Evolutionary conservation across 345 rosid species (phyloP), one percentile per base, ranked within the genome.

Genomic region (Pugionium cornutum): DNA sequence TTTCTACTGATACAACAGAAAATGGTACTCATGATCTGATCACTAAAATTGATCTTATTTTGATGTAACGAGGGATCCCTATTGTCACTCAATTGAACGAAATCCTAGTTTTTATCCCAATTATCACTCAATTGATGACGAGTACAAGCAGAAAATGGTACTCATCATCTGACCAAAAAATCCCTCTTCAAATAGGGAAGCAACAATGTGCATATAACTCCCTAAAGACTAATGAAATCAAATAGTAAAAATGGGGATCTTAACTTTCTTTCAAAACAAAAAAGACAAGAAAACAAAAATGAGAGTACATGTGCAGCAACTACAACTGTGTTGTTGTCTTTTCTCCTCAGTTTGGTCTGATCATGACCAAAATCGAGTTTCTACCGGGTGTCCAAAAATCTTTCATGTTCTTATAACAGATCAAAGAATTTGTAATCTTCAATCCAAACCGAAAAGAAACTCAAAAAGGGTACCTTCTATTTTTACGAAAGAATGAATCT

Each of bases 331-430:
- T 36, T 65, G 60, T 28, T 70, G 53, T 50, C 61, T 63, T 49
- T 7, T 36, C 6, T 47, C 68, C 37, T 61, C 59, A 32, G 62
- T 31, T 54, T 59, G 33, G 53, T 66, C 67, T 57, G 53, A 42
- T 58, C 61, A 50, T 43, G 42, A 73, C 76, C 72, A 65, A 58
- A 57, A 43, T 64, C 72, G 50, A 73, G 44, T 66, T 25, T 58
- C 71, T 73, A 37, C 27, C 53, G 31, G 30, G 26, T 25, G 52
- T 70, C 63, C 29, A 58, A 6, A 49, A 68, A 49, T 44, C 73
- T 26, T 25, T 43, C 45, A 2, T 33, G 26, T 40, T 69, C 53
- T 59, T 51, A 53, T 69, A 59, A 69, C 37, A n/a, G 61, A 60
- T 47, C 49, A 58, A 58, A 43, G 45, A 27, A 42, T 31, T 10